phyloP scores from a whole-genome alignment of 331 rosid species.

The Arachis monticola region DNA sequence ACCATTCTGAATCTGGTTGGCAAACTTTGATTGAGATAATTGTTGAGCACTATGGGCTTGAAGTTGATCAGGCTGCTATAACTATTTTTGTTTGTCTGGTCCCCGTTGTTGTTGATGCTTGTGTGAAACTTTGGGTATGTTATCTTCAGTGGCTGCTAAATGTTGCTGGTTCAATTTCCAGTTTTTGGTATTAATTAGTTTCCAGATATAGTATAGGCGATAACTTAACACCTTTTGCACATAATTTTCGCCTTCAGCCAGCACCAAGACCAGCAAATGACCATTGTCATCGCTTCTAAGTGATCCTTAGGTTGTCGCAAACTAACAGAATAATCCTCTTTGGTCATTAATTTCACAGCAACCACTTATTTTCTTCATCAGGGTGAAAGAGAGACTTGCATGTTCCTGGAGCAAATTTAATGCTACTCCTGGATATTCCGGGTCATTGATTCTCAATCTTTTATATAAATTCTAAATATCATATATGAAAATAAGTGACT shows the following conservation, averaged over 20 bases:
- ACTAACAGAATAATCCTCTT: not conserved
- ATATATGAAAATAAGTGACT: too few relatives aligned
- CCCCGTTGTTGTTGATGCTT: conserved; percentile 86
- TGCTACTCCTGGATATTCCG: too few relatives aligned
- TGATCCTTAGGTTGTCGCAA: conserved; percentile 3
- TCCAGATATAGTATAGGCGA: conserved; percentile 16
- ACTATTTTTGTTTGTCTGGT: conserved; percentile 79
- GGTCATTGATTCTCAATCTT: too few relatives aligned
- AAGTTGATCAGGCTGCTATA: conserved; percentile 71
- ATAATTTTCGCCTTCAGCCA: not conserved
- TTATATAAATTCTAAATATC: too few relatives aligned
- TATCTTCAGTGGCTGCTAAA: conserved; percentile 30
- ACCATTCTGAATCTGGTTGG: conserved; percentile 99
- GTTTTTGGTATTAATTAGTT: conserved; percentile 11
- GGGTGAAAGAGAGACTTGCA: not conserved
- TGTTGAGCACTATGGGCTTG: conserved; percentile 88
- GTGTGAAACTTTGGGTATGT: conserved; percentile 94
- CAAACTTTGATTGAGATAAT: conserved; percentile 80
- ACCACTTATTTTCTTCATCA: not conserved
- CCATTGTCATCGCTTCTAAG: conserved; percentile 7
- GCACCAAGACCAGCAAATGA: conserved; percentile 19
- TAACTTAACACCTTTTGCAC: not conserved
- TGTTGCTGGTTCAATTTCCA: conserved; percentile 13
- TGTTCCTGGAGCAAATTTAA: too few relatives aligned
- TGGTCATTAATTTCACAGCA: not conserved